A percentile compares a stretch with the other conserved stretches of the same genome.
phyloP scores from a whole-genome alignment of 2,329 filamentous ascomycete species.

The Diaporthe citrichinensis region DNA sequence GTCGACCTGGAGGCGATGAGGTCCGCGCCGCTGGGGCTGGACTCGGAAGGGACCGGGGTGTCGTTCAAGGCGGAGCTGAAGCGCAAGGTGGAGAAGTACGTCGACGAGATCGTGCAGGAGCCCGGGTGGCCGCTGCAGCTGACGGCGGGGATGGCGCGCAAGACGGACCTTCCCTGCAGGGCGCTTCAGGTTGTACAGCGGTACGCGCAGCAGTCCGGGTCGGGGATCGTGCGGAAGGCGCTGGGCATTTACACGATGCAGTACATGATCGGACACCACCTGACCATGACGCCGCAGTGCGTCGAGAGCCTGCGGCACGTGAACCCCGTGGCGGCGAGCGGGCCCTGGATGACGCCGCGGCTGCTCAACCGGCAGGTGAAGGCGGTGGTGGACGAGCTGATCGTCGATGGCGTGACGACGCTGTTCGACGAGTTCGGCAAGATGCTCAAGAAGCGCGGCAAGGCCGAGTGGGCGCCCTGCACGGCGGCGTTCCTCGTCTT shows the following conservation, averaged over 20 bases:
- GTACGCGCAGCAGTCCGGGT: constrained; percentile 62
- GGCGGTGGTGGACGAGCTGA: constrained; percentile 68
- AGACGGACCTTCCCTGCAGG: constrained; percentile 61
- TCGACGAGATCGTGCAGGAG: constrained; percentile 63
- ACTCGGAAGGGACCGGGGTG: constrained; percentile 53
- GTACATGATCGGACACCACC: constrained; percentile 69
- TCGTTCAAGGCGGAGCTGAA: constrained; percentile 61
- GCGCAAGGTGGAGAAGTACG: constrained; percentile 63
- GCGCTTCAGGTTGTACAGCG: constrained; percentile 63
- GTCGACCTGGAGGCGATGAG: constrained; percentile 58
- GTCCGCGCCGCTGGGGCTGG: constrained; percentile 66
- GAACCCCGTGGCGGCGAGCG: constrained; percentile 60
- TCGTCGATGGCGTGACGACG: constrained; percentile 64
- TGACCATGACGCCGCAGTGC: constrained; percentile 63
- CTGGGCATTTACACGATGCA: constrained; percentile 70
- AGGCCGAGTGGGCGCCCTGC: constrained; percentile 69
- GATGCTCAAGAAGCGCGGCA: constrained; percentile 67
- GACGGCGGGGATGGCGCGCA: constrained; percentile 59
- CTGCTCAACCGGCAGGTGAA: constrained; percentile 71
- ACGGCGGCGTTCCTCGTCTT: constrained; percentile 69
- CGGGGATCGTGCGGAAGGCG: constrained; percentile 66
- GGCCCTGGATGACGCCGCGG: constrained; percentile 63
- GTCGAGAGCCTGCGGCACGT: constrained; percentile 58
- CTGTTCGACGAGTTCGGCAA: constrained; percentile 68
- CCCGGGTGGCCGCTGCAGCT: constrained; percentile 64